A percentile compares a stretch with the other conserved stretches of the same genome.
phyloP scores from a whole-genome alignment of 257 asterid genomes.

The Cynanchum wilfordii region DNA sequence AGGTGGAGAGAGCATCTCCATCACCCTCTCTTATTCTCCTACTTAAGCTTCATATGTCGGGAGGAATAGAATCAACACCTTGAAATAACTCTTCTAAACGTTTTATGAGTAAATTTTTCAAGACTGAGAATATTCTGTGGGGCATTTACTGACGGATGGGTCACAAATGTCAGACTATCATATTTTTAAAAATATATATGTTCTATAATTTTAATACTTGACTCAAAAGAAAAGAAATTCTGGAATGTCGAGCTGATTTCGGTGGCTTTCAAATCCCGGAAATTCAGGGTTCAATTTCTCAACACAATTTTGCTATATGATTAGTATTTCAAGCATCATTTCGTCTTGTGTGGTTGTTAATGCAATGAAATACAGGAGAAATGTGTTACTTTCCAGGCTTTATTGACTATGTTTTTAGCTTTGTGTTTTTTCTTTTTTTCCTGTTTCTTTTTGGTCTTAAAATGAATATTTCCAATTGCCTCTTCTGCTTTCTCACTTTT shows the following conservation, averaged over 20 bases:
- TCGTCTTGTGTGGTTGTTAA: background rate
- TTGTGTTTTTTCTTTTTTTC: background rate
- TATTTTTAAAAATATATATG: background rate
- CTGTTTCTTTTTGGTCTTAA: conserved; percentile 1
- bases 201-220: background rate
- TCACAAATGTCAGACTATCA: background rate
- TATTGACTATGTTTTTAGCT: background rate
- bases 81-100: background rate
- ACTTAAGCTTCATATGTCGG: background rate
- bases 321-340: background rate
- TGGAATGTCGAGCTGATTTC: background rate
- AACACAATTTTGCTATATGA: background rate
- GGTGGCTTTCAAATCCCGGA: background rate
- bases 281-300: background rate
- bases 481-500: conserved; percentile 8
- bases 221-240: background rate
- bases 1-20: background rate
- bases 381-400: background rate
- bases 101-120: background rate
- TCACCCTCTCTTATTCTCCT: background rate
- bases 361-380: background rate
- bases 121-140: background rate
- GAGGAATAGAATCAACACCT: background rate
- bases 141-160: too few species aligned
- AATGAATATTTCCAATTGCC: background rate